Conservation (phyloP, 2,329 filamentous ascomycete genomes). For the Hypocreales sp. region DNA sequence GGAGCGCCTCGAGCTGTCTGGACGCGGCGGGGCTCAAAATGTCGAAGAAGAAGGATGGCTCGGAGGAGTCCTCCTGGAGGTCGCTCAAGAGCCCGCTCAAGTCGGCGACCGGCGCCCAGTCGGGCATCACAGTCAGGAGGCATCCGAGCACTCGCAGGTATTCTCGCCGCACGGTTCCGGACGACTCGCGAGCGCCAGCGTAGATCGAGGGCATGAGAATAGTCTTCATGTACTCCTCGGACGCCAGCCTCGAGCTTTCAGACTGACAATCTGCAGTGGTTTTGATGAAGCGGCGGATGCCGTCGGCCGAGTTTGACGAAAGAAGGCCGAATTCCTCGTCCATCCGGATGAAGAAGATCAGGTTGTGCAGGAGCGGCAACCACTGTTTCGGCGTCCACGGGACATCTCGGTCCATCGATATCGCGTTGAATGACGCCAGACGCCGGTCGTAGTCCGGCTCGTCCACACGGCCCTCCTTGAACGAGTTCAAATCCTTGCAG, state of each 20-base stretch:
- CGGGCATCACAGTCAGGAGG: constrained; percentile 54
- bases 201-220: constrained; percentile 65
- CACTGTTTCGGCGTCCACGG: constrained; percentile 59
- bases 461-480: constrained; percentile 54
- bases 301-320: constrained; percentile 63
- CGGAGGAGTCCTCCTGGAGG: constrained; percentile 46
- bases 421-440: constrained; percentile 56
- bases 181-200: constrained; percentile 58
- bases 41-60: constrained; percentile 77
- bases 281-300: constrained; percentile 64
- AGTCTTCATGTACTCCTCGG: constrained; percentile 42
- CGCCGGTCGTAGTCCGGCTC: constrained; percentile 81
- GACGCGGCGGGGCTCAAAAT: constrained; percentile 81
- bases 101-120: constrained; percentile 58
- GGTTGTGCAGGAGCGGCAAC: constrained; percentile 76
- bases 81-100: constrained; percentile 51
- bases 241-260: constrained; percentile 22
- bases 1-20: constrained; percentile 69
- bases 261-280: constrained; percentile 28
- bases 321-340: constrained; percentile 82
- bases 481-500: constrained; percentile 70
- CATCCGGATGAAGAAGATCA: constrained; percentile 73
- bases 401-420: constrained; percentile 47
- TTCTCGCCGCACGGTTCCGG: constrained; percentile 74
- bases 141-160: constrained; percentile 67